Evolutionary conservation across 1,284 basidiomycete species (phyloP), one percentile per base, ranked within the genome.

Genomic region (Ganoderma sinense): DNA sequence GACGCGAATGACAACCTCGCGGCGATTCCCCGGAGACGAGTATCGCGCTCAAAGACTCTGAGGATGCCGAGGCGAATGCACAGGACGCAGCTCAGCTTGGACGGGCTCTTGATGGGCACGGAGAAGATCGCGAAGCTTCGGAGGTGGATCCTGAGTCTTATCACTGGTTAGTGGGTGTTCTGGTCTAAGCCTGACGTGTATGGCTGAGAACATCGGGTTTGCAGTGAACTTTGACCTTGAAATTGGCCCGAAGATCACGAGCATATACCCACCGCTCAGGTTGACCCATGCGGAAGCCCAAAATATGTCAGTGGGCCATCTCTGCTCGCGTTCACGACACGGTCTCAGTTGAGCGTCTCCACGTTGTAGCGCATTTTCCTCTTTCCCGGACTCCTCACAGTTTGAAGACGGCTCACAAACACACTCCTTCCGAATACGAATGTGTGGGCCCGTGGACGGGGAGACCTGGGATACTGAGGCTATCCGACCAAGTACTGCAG

Each of bases 371-470:
- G 96, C 97, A 6, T 99, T 99, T 82, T 96, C 95, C 0, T 91
- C 96, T 0, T 97, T 99, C 77, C 97, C 97, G 0, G 97, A 98
- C 77, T 97, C 95, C 0, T 83, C 91, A 0, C 90, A 94, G 65
- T 94, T 94, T 69, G 90, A 93, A 62, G 86, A 95, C 80, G 89
- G 93, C 11, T 88, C 88, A 1, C 88, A 91, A 76, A 85, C 84
- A 2, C 92, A 94, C 77, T 94, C 92, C 0, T 94, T 94, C 79
- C 87, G 91, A 59, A 86, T 94, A 66, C 87, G 90, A 66, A 85
- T 86, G 69, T 79, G 79, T 33, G 73, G 71, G 10, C 65, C 69
- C 31, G 61, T 68, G 70, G 79, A 82, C 61, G 66, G 78, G 23
- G 65, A 74, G 29, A 77, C 43, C 72, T 80, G 48, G 69, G 76